A percentile compares a stretch with the other conserved stretches of the same genome.
phyloP scores from a whole-genome alignment of 2,329 filamentous ascomycete species.

The Xenosphaeropsis pyriputrescens region DNA sequence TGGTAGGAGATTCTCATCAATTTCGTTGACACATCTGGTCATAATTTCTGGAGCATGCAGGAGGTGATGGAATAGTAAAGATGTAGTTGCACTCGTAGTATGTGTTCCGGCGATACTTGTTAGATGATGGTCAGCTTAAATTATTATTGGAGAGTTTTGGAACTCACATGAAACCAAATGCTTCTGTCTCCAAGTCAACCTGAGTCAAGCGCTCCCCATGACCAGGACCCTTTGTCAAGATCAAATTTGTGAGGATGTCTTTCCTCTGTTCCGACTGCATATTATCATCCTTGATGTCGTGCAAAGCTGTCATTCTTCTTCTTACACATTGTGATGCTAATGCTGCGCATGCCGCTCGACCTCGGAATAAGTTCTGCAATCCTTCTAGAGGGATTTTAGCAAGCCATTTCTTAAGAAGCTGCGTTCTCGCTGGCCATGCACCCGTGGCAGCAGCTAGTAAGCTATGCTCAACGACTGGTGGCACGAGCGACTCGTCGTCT shows the following conservation, averaged over 20 bases:
- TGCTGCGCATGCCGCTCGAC: constrained; percentile 8
- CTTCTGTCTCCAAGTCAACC: constrained; percentile 19
- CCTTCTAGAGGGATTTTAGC: constrained; percentile 9
- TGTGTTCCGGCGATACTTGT: constrained; percentile 19
- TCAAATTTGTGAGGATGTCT: constrained; percentile 21
- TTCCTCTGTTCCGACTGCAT: constrained; percentile 10
- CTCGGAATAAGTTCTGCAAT: constrained; percentile 10
- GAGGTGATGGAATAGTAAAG: constrained; percentile 18
- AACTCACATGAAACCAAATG: constrained; percentile 21
- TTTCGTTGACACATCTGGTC: constrained; percentile 9
- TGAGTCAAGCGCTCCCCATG: constrained; percentile 17
- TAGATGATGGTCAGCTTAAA: neutral
- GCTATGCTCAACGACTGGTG: constrained; percentile 19
- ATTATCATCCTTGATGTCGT: neutral
- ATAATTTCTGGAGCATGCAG: constrained; percentile 15
- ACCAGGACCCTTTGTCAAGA: constrained; percentile 20
- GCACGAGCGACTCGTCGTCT: constrained; percentile 14
- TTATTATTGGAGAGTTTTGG: too few species aligned
- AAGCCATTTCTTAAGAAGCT: constrained; percentile 13
- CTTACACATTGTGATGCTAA: constrained; percentile 10
- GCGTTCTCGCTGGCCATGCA: constrained; percentile 14
- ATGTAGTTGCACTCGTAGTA: constrained; percentile 17
- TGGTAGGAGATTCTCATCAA: constrained; percentile 5
- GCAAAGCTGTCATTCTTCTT: constrained; percentile 3
- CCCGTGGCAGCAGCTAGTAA: constrained; percentile 17